These are phyloP conservation scores for Nothophoma quercina DNA, from an alignment of 2,329 filamentous ascomycete genomes.

Conservation along the genomic window DNA sequence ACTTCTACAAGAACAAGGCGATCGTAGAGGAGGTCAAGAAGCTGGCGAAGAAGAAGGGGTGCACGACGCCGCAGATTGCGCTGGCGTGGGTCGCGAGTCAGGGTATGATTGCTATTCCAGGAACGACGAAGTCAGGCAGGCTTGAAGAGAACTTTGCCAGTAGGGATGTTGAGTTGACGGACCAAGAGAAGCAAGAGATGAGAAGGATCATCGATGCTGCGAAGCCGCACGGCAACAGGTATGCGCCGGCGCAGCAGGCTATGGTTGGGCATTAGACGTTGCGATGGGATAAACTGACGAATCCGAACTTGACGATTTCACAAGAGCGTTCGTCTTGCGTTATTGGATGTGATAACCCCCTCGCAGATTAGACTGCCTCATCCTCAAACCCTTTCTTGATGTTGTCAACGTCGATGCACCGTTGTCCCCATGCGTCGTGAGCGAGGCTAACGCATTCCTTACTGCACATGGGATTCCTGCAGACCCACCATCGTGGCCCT, in stretches of 20 bases:
- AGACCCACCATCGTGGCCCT: too few species aligned
- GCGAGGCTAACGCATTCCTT: too few species aligned
- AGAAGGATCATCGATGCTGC: slow-evolving; percentile 42
- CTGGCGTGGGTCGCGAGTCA: slow-evolving; percentile 43
- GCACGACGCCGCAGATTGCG: slow-evolving; percentile 65
- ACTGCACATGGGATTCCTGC: too few species aligned
- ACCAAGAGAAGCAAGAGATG: slow-evolving; percentile 33
- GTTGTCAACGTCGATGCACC: too few species aligned
- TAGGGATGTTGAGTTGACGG: slow-evolving; percentile 29
- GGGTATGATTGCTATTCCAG: slow-evolving; percentile 64
- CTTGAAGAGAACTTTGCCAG: slow-evolving; percentile 33
- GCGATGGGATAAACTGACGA: background rate
- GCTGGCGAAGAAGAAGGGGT: slow-evolving; percentile 54
- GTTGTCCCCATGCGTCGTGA: too few species aligned
- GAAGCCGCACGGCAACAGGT: slow-evolving; percentile 50
- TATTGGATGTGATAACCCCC: too few species aligned
- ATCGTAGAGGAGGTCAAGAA: slow-evolving; percentile 37
- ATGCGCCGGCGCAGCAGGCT: slow-evolving; percentile 37
- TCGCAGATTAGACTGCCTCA: too few species aligned
- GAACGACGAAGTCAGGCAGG: slow-evolving; percentile 39
- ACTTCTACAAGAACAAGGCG: slow-evolving; percentile 41
- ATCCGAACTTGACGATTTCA: too few species aligned
- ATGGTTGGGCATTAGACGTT: slow-evolving; percentile 26
- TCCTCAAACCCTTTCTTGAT: too few species aligned
- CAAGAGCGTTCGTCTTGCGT: too few species aligned